Base-by-base conservation (phyloP, 2,329 filamentous ascomycete species). In the Teratosphaeria viscida region DNA sequence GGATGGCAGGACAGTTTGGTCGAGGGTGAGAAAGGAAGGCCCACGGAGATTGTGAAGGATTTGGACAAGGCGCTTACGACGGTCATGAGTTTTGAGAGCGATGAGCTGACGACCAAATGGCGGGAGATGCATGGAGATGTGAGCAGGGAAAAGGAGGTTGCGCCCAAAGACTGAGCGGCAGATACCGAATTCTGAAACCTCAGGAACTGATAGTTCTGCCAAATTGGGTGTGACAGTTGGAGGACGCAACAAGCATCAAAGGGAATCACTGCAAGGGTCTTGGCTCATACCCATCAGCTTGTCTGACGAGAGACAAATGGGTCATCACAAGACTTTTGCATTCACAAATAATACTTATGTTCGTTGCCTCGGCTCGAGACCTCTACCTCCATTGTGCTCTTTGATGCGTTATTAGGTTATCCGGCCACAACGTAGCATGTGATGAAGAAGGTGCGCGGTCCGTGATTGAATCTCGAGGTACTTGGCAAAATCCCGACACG, bases 1-100 rank as follows among this genome's bases (percentile, higher is more conserved):
- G 86, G 86, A 2, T 90, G 87, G 87, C 75, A 79, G 61, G 88
- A 91, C 74, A 74, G 73, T 10, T 72, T 88, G 54, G 79, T 81
- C 4, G 77, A 77, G 6, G 73, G 67, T 3, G 65, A 68, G 37
- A 60, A 66, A 5, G 69, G 76, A 16, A 72, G 71, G 56, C 87
- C 86, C 23, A 83, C 79, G 0, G 70, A 82, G 10, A 74, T 85
- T 23, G 81, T 80, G 2, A 72, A 70, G 37, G 80, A 81, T 6
- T 76, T 89, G 32, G 81, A 84, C 59, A 78, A 85, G 62, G 83
- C 85, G 2, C 75, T 85, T 0, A 43, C 34, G 2, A 58, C 56
- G 14, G 62, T 61, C 8, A 58, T 60, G 62, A 59, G 58, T 16
- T n/a, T 43, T 19, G 35, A 57, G 10, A 57, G 56, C 19, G 56